phyloP scores from a whole-genome alignment of 257 asterid genomes.

The Solanum appendiculatum region DNA sequence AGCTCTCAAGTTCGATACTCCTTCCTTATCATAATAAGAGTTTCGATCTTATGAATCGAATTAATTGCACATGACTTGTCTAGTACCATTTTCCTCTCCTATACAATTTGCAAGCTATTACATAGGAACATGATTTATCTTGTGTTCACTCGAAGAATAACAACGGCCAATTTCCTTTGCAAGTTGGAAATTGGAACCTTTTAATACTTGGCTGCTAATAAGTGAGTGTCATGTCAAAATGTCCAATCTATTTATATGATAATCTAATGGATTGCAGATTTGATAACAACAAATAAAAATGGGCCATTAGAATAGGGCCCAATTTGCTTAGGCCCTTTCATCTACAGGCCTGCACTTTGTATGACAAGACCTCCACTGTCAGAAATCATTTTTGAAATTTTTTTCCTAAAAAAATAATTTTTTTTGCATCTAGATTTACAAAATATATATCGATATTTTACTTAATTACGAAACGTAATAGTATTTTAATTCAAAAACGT shows the following conservation, averaged over 20 bases:
- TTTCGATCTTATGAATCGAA: neutral
- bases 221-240: neutral
- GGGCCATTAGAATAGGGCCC: neutral
- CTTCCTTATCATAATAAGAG: neutral
- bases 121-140: fast-evolving
- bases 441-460: neutral
- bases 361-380: neutral
- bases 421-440: no score
- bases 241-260: neutral
- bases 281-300: neutral
- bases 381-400: neutral
- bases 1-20: neutral
- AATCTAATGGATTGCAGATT: neutral
- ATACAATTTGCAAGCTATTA: neutral
- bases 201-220: neutral
- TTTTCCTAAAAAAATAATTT: no score
- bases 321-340: neutral
- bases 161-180: neutral
- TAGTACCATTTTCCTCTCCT: neutral
- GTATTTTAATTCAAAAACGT: neutral
- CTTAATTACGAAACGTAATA: neutral
- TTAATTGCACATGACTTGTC: neutral
- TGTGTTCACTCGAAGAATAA: neutral
- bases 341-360: neutral
- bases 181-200: neutral